Evolutionary conservation across 805 yeast genomes (phyloP), one percentile per base, ranked within the genome.

Genomic region (Yamadazyma philogaea): DNA sequence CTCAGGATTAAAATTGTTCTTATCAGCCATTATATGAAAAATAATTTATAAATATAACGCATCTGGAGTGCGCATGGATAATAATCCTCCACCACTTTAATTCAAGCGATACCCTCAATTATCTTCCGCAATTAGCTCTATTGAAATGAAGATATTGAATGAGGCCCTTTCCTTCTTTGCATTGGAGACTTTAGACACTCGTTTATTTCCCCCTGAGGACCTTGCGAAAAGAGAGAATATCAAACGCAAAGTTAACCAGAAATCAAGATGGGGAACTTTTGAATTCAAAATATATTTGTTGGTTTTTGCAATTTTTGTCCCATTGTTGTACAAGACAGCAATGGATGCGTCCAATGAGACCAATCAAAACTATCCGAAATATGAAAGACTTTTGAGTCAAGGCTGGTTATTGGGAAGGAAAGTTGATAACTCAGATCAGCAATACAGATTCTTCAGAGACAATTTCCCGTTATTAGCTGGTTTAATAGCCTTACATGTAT

Each of bases 321-420:
- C 98, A 5, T 59, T 82, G 57, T 82, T 93, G 91, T 74, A 82
- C 56, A 78, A 78, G 52, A 81, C 93, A 0, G 96, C 93, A 1
- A 76, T 85, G 76, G 83, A 79, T 28, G 91, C 95, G 7, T 82
- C 90, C 26, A 81, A 80, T 53, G 83, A 81, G 49, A 67, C 79
- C 2, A 87, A 86, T 54, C 82, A 84, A 8, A 88, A 88, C 56
- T 91, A 83, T 57, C 72, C 75, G 15, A 68, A 68, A 38, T 88
- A 76, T 56, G 75, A 75, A 50, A 74, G 78, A 38, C 65, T 82
- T 30, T 68, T 91, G 39, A 72, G 83, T 21, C 70, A 79, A 5
- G 98, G 99, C 4, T 91, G 98, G 98, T 66, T 89, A 52, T 78
- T 84, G 57, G 96, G 96, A 7, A 67, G 96, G 19, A 84, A 83